A percentile compares a stretch with the other conserved stretches of the same genome.
Evolutionary conservation across 1,284 basidiomycete species (phyloP).

Genomic region (Ceratobasidium sp.): DNA sequence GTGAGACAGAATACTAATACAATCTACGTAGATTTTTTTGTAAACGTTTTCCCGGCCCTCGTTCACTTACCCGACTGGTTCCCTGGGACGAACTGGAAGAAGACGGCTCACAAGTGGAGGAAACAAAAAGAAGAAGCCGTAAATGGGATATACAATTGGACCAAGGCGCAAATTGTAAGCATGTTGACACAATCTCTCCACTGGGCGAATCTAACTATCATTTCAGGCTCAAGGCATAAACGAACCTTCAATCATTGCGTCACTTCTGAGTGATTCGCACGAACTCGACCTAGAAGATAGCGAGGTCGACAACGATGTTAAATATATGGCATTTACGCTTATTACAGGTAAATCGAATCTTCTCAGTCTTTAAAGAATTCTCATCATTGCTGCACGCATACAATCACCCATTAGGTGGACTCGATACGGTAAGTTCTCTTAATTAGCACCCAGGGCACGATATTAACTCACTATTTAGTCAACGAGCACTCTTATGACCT

Average conservation of each 20-base stretch:
- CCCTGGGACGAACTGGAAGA: slow-evolving; percentile 32
- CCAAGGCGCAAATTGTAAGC: slow-evolving; percentile 29
- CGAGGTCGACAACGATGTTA: slow-evolving; percentile 31
- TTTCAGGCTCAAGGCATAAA: slow-evolving; percentile 18
- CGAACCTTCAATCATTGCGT: slow-evolving; percentile 17
- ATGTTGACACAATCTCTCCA: neutral
- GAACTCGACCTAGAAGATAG: neutral
- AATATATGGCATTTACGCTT: slow-evolving; percentile 20
- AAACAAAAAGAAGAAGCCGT: slow-evolving; percentile 31
- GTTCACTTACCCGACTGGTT: slow-evolving; percentile 26
- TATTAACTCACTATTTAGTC: neutral
- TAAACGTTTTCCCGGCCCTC: slow-evolving; percentile 36
- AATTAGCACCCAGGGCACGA: neutral
- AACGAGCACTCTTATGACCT: slow-evolving; percentile 16
- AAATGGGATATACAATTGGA: slow-evolving; percentile 38
- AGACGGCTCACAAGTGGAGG: slow-evolving; percentile 16
- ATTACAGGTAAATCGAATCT: neutral
- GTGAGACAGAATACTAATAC: neutral
- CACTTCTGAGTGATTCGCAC: neutral
- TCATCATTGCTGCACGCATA: neutral
- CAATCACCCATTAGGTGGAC: neutral
- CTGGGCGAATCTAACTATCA: neutral
- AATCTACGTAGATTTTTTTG: slow-evolving; percentile 15
- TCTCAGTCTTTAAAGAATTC: neutral
- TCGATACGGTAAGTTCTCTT: neutral